Base-by-base conservation (phyloP, 2,329 filamentous ascomycete genomes). In the Exutisphaerella laricina region DNA sequence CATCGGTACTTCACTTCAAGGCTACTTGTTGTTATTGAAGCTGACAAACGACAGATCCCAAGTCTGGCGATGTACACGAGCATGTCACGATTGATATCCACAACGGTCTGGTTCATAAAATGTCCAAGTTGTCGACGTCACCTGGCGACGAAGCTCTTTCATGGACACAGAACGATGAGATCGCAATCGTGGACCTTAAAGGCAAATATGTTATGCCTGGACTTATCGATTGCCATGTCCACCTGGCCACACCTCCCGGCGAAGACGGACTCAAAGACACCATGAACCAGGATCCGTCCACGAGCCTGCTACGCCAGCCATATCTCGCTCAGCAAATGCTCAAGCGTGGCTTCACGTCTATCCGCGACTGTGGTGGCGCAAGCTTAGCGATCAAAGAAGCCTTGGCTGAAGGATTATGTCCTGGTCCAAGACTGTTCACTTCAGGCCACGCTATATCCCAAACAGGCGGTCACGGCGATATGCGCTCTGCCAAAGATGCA, bases 281-380 rank as follows among this genome's bases (percentile, higher is more conserved):
- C 1, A 63, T 67, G 45, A 53, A 49, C 16, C 53, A 65, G 14
- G 65, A 69, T 16, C 54, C 59, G 0, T 52, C 58, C 22, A 65
- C 66, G 1, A 67, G 66, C 0, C 57, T 68, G 3, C 61, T 73
- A 10, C 64, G 74, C 2, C 70, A 74, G 52, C 65, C 75, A 0
- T 75, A 68, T 43, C 63, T 74, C 5, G 68, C 64, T 44, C 47
- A 58, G 7, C 66, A 75, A 43, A 79, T 78, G 62, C 67, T 81
- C 0, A 58, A 62, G 29, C 69, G 77, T 13, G 78, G 78, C 1
- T 81, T 80, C 61, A 81, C 78, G 1, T 74, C 67, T 1, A 67
- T 77, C 2, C 69, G 78, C 3, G 78, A 82, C 54, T 77, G 72
- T 23, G 78, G 77, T 1, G 78, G 78, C 3, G 77, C 77, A 1